A percentile compares a stretch with the other conserved stretches of the same genome.
These are phyloP conservation scores for Coemansia sp. DNA, from an alignment of 192 early-diverging fungal species.

Conservation along the genomic window DNA sequence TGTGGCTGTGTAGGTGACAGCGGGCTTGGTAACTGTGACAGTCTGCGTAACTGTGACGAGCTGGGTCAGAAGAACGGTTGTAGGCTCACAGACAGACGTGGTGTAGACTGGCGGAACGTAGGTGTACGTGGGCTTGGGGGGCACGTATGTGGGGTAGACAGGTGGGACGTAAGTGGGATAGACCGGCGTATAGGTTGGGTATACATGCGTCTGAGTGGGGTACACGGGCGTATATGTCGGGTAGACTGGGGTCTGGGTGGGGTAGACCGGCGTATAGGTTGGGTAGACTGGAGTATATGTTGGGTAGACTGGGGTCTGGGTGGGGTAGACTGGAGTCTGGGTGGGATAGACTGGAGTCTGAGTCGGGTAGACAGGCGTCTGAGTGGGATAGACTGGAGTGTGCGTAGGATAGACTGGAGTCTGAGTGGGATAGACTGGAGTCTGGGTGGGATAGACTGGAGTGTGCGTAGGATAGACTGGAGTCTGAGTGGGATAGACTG, in stretches of 20 bases:
- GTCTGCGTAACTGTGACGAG: constrained; percentile 22
- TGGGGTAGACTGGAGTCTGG: too few relatives aligned
- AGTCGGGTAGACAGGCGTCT: too few relatives aligned
- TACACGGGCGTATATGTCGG: neutral
- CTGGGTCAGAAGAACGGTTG: constrained; percentile 19
- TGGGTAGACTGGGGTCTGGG: too few relatives aligned
- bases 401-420: too few relatives aligned
- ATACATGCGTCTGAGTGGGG: neutral
- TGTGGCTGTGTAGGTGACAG: constrained; percentile 16
- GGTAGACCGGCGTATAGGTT: neutral
- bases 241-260: neutral
- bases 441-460: too few relatives aligned
- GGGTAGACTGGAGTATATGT: too few relatives aligned
- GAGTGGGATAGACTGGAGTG: too few relatives aligned
- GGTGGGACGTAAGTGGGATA: neutral
- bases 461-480: too few relatives aligned
- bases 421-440: too few relatives aligned
- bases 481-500: neutral
- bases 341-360: too few relatives aligned
- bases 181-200: neutral
- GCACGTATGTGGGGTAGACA: constrained; percentile 10
- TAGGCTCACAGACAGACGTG: constrained; percentile 18
- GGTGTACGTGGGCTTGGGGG: neutral
- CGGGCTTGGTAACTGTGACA: constrained; percentile 10
- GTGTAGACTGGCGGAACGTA: constrained; percentile 26